Base-by-base conservation (phyloP, 2,329 filamentous ascomycete genomes). In the Alternaria viburni region DNA sequence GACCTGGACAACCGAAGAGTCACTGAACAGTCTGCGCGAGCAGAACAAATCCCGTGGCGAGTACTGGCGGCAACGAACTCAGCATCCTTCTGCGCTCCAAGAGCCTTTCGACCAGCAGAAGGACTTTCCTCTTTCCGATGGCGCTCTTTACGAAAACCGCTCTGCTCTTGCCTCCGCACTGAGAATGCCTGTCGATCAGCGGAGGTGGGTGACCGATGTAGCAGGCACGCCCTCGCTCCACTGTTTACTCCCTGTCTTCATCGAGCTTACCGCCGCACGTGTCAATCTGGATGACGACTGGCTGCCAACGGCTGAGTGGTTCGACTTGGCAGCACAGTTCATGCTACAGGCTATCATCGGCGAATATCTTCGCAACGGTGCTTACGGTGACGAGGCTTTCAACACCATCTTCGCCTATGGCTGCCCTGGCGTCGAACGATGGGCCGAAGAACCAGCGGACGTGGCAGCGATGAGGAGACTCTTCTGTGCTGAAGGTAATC, bases 341-440 rank as follows among this genome's bases (percentile, higher is more conserved):
- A 84, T 87, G 79, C 69, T 84, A 9, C 84, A 87, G 62, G 81
- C 84, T 36, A 80, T 80, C 9, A 64, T 86, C 5, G 85, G 87
- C 71, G 83, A 85, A 59, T 82, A 82, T 56, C 69, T 81, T 4
- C 66, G 81, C 5, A 81, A 77, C 55, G 81, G 80, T 8, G 73
- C 71, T 5, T 72, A 73, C n/a, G 75, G 77, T 1, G 59, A 69
- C 5, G 79, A 83, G 21, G 64, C 77, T 3, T 75, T 84, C 21
- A 74, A 79, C 25, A 79, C 83, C 28, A 80, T 83, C 4, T 85
- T 85, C 66, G 76, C 81, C 2, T 86, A 84, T 79, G 82, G 81
- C 12, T 79, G 74, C 54, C 76, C 79, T 43, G 72, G 66, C 10
- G 59, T 66, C 10, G 52, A 72, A 32, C 61, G 70, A 50, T 62